Base-by-base conservation (phyloP, 202 grass and related monocot species). In the Saccharum hybrid region DNA sequence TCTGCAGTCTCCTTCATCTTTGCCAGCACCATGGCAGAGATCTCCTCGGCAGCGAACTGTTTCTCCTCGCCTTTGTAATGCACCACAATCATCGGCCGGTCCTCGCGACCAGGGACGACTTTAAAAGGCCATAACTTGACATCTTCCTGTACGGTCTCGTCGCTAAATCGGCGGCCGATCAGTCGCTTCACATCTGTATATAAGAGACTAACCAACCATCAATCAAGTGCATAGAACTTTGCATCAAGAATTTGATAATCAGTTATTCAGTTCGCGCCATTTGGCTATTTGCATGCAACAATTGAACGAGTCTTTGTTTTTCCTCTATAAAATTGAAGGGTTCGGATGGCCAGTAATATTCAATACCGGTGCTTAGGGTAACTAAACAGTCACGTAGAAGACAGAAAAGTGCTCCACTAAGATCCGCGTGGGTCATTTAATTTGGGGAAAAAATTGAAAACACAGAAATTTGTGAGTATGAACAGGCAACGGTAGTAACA, bases 1-100 rank as follows among this genome's bases (percentile, higher is more conserved):
- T 88, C 86, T 0, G 91, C 91, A 6, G 68, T 82, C 23, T 94
- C 86, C 71, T 68, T 83, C 91, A 93, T 90, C 69, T 90, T 94
- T 19, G 62, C 76, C 1, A 90, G 79, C 21, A 93, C 83, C 91
- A 93, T 86, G 22, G 91, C 83, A 12, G 88, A 93, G 21, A 93
- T 90, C 75, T 93, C 85, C 46, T 93, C 85, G 0, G 91, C 6
- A 51, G 48, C 15, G 48, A 93, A 93, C 62, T 86, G 46, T 33
- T 83, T 93, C 22, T 88, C 86, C 76, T 87, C 81, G 0, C 83
- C 76, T 67, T 70, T 86, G 51, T 90, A 82, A 65, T 78, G 45
- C 19, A 90, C 91, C 18, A 56, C 16, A 10, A 94, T 82, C 88
- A 88, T 88, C 3, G 91, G 88, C 75, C 85, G 71, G 68, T 94